A percentile compares a stretch with the other conserved stretches of the same genome.
Evolutionary conservation across 2,329 filamentous ascomycete species (phyloP).

Genomic region (Cephalotrichum gorgonifer): DNA sequence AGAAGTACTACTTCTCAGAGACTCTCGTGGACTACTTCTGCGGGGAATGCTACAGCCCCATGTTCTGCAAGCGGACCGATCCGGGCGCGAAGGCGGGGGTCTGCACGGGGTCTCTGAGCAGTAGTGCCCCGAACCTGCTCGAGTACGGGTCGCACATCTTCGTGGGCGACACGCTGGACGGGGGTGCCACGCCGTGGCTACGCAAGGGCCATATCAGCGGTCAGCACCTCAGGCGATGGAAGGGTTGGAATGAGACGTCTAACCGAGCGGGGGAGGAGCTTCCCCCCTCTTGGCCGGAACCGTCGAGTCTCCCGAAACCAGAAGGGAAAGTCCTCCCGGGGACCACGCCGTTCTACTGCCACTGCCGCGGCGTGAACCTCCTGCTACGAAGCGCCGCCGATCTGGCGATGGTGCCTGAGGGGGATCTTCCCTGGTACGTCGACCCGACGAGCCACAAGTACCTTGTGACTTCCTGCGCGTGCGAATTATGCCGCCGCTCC

Average conservation of each 20-base stretch:
- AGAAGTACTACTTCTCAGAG: conserved; percentile 24
- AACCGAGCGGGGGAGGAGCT: conserved; percentile 16
- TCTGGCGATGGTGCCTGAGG: conserved; percentile 11
- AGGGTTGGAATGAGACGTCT: conserved; percentile 4
- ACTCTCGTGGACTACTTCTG: conserved; percentile 28
- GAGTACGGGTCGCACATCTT: conserved; percentile 27
- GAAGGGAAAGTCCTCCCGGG: conserved; percentile 10
- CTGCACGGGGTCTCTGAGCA: conserved; percentile 25
- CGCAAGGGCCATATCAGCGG: conserved; percentile 21
- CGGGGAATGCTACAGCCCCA: conserved; percentile 26
- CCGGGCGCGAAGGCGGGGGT: conserved; percentile 13
- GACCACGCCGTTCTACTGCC: conserved; percentile 28
- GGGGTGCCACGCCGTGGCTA: conserved; percentile 38
- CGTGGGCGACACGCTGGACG: conserved; percentile 39
- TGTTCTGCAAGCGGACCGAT: conserved; percentile 26
- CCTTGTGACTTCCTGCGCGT: conserved; percentile 29
- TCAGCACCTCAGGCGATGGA: conserved; percentile 15
- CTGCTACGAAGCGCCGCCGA: conserved; percentile 20
- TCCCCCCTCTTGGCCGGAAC: conserved; percentile 18
- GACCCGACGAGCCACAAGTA: conserved; percentile 30
- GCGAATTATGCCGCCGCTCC: conserved; percentile 34
- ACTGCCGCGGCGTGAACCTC: conserved; percentile 34
- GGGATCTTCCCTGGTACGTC: conserved; percentile 28
- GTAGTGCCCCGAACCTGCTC: conserved; percentile 21
- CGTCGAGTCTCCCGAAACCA: conserved; percentile 5